Evolutionary conservation across 306 rosid genomes (phyloP).

Genomic region (Sindora glabra): DNA sequence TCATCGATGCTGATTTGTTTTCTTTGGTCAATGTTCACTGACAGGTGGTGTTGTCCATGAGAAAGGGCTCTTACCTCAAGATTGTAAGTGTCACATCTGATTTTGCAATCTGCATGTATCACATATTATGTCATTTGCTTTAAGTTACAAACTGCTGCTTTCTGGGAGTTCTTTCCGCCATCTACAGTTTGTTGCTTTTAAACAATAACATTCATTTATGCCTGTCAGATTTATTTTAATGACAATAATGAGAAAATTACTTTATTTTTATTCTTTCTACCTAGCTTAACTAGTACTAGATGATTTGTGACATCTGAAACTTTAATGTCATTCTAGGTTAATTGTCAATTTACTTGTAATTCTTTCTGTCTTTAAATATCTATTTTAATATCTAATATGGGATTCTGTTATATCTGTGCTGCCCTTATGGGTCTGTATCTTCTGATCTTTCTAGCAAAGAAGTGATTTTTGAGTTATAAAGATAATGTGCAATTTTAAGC

Average conservation of each 20-base stretch:
- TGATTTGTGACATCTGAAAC: background rate
- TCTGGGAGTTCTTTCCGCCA: background rate
- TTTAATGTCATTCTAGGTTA: background rate
- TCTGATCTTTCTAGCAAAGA: background rate
- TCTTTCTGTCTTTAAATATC: background rate
- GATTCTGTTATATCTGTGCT: background rate
- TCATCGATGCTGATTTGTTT: slow-evolving; percentile 9
- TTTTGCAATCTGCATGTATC: background rate
- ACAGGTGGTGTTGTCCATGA: slow-evolving; percentile 90
- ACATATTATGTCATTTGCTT: background rate
- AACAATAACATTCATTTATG: background rate
- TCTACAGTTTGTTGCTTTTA: background rate
- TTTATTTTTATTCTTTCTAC: background rate
- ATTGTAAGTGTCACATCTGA: slow-evolving; percentile 42
- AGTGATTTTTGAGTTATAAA: background rate
- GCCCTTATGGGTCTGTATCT: background rate
- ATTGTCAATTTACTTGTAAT: background rate
- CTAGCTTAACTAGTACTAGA: background rate
- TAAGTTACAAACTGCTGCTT: background rate
- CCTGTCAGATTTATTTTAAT: background rate
- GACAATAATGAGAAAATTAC: background rate
- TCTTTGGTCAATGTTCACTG: slow-evolving; percentile 15
- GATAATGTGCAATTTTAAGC: background rate
- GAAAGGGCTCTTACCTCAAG: slow-evolving; percentile 85
- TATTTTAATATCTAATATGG: background rate